Evolutionary conservation across 192 early-diverging fungal species (phyloP).

Genomic region (Piromyces sp.): DNA sequence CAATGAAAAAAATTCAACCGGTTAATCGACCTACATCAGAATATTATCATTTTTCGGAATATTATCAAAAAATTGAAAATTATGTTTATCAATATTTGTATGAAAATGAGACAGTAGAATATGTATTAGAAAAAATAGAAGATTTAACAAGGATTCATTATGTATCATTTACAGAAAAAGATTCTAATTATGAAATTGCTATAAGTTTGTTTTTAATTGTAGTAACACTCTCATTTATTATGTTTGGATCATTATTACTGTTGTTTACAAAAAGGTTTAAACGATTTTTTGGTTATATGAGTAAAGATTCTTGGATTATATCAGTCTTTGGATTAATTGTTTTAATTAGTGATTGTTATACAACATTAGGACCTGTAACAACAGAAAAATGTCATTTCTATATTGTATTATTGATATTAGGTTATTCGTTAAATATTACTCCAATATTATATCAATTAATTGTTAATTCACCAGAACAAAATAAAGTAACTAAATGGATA

Average conservation of each 20-base stretch:
- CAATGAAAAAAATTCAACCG: not conserved
- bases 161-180: not conserved
- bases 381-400: not conserved
- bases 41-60: not conserved
- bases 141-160: not conserved
- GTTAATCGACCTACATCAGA: not conserved
- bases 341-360: not conserved
- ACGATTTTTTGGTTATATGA: not conserved
- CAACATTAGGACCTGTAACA: not conserved
- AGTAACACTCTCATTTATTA: not conserved
- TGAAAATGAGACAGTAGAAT: not conserved
- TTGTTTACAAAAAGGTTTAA: not conserved
- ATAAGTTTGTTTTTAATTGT: no score
- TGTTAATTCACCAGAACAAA: not conserved
- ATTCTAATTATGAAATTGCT: not conserved
- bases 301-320: not conserved
- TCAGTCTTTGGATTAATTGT: not conserved
- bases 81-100: not conserved
- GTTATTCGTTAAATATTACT: not conserved
- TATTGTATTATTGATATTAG: not conserved
- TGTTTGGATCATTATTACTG: not conserved
- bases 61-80: not conserved
- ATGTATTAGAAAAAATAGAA: not conserved
- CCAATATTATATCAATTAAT: not conserved
- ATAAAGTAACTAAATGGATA: not conserved